Conservation (phyloP, 305 asterid genomes). For the Fraxinus sp. region DNA sequence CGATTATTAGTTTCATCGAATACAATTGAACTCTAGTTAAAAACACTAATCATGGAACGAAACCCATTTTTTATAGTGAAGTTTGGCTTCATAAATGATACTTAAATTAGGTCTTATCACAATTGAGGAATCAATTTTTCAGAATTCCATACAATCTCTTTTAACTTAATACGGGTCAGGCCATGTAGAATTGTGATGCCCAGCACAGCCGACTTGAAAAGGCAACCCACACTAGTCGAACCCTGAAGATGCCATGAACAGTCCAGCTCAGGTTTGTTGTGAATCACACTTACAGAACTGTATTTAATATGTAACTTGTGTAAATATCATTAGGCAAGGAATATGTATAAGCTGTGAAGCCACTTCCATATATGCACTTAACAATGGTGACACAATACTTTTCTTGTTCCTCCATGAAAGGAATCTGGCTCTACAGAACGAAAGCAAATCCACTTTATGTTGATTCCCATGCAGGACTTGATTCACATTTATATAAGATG, state of each 20-base stretch:
- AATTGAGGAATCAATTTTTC: background rate
- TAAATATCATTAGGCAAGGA: conserved; percentile 25
- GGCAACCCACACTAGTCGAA: background rate
- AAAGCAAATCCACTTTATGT: conserved; percentile 50
- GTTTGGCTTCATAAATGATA: background rate
- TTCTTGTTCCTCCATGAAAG: conserved; percentile 60
- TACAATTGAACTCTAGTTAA: background rate
- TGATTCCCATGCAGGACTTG: conserved; percentile 40
- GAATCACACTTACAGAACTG: background rate
- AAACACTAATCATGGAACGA: background rate
- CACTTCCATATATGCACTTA: background rate
- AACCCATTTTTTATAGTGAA: background rate
- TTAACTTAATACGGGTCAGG: background rate
- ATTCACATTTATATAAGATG: conserved; percentile 10
- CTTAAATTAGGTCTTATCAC: background rate
- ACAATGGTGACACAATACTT: conserved; percentile 30
- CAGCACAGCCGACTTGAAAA: background rate
- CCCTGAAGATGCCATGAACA: background rate
- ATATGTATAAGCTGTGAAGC: conserved; percentile 26
- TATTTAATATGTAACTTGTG: background rate
- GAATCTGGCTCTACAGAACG: conserved; percentile 38
- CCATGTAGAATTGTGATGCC: background rate
- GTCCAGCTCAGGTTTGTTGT: background rate
- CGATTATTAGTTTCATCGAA: background rate
- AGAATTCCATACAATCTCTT: background rate